phyloP scores from a whole-genome alignment of 225 moss, liverwort and hornwort species.

The Straminergon stramineum region DNA sequence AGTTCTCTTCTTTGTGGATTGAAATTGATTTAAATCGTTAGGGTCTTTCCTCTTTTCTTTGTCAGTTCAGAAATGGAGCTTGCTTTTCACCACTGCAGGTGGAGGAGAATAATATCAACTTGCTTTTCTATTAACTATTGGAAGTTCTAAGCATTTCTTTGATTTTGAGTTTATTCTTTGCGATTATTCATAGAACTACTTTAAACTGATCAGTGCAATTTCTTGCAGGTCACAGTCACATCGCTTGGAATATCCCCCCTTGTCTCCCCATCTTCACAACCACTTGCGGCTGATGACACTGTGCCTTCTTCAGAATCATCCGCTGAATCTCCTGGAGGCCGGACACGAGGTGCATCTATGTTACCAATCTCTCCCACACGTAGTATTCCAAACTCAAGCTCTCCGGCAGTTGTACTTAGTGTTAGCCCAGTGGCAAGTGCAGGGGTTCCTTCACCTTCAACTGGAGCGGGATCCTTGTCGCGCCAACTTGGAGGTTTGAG shows the following conservation, averaged over 20 bases:
- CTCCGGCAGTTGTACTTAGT: slow-evolving; percentile 51
- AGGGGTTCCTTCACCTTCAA: slow-evolving; percentile 41
- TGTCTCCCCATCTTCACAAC: slow-evolving; percentile 54
- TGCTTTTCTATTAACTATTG: neutral
- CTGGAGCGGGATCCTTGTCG: slow-evolving; percentile 39
- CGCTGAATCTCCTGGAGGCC: slow-evolving; percentile 44
- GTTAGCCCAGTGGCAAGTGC: slow-evolving; percentile 50
- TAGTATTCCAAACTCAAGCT: slow-evolving; percentile 24
- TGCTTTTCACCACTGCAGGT: neutral
- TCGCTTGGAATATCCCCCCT: slow-evolving; percentile 47
- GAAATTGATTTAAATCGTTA: neutral
- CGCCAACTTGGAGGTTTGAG: slow-evolving; percentile 30
- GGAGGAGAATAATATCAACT: neutral
- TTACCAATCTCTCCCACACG: slow-evolving; percentile 44
- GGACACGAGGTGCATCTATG: slow-evolving; percentile 29
- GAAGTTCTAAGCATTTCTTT: neutral
- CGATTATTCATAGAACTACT: neutral
- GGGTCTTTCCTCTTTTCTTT: neutral
- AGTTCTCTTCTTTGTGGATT: neutral
- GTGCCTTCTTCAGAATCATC: slow-evolving; percentile 43
- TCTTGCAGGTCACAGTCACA: slow-evolving; percentile 25
- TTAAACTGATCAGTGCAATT: neutral
- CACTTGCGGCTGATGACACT: slow-evolving; percentile 29
- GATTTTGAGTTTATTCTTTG: neutral
- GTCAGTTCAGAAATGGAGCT: neutral